Evolutionary conservation across 2,329 filamentous ascomycete genomes (phyloP).

Genomic region (Biscogniauxia sp.): DNA sequence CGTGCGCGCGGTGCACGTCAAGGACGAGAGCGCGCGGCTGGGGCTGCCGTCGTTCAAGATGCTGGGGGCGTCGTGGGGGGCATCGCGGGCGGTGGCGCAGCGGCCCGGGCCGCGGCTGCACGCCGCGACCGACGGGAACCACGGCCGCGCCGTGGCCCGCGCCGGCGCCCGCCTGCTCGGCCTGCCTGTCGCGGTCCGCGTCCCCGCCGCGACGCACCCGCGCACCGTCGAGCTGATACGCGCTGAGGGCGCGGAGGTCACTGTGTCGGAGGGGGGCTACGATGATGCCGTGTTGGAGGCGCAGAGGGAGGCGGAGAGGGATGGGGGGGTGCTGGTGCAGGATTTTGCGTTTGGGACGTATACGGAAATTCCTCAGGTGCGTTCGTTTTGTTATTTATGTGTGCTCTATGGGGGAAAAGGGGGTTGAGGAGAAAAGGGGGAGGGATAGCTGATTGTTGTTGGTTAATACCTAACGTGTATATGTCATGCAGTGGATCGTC

Average conservation of each 20-base stretch:
- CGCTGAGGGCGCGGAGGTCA: constrained; percentile 59
- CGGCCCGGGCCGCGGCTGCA: constrained; percentile 42
- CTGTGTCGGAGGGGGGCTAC: constrained; percentile 56
- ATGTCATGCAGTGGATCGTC: constrained; percentile 59
- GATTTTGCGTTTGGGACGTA: constrained; percentile 67
- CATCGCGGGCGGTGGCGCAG: constrained; percentile 54
- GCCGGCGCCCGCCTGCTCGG: constrained; percentile 62
- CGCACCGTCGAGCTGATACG: constrained; percentile 52
- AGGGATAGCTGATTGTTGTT: too few species aligned
- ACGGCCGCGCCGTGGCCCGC: constrained; percentile 68
- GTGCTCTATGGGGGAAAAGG: too few species aligned
- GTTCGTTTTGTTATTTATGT: not conserved
- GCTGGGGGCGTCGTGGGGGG: constrained; percentile 73
- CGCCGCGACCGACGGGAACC: constrained; percentile 73
- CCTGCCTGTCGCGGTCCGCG: constrained; percentile 55
- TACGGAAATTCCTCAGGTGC: constrained; percentile 58
- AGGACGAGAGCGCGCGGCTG: constrained; percentile 68
- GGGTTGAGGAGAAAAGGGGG: too few species aligned
- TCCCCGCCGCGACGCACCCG: constrained; percentile 55
- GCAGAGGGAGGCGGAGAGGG: constrained; percentile 36
- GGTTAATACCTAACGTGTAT: too few species aligned
- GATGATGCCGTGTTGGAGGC: constrained; percentile 58
- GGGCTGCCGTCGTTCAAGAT: constrained; percentile 78
- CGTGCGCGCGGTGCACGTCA: constrained; percentile 59
- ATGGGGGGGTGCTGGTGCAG: constrained; percentile 57